Base-by-base conservation (phyloP, 2,329 filamentous ascomycete species). In the Dendrostoma leiphaemia region DNA sequence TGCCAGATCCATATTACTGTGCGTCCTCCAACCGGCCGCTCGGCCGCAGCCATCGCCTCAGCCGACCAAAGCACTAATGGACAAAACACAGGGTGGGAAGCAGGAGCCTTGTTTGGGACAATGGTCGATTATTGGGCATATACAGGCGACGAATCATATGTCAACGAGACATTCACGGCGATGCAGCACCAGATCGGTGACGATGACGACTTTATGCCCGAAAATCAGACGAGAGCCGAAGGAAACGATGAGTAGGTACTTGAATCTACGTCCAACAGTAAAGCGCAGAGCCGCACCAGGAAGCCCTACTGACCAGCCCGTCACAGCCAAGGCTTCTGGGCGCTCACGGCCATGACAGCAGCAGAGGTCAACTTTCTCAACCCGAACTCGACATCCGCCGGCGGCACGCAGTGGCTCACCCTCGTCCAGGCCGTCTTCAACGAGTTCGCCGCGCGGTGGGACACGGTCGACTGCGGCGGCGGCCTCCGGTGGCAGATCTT, bases 401-500 rank as follows among this genome's bases (percentile, higher is more conserved):
- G 78, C 55, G 63, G 83, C 62, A 85, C 85, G 3, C 75, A 82
- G 61, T 90, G 86, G 83, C 76, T 90, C 12, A 83, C 85, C 4
- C 78, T 94, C 12, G 89, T 86, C 2, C 85, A 91, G 67, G 88
- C 86, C 49, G 88, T 91, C 29, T 95, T 94, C 75, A 90, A 95
- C 68, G 86, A 84, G 3, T 89, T 92, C 64, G 84, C 83, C 76
- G 21, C 82, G 89, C 32, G 94, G 89, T 90, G 89, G 94, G 58
- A 74, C 68, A 1, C 67, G 0, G 69, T 75, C 1, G 72, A 82
- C 49, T 95, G 90, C 63, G 78, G 76, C 21, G 90, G 90, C 38
- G 91, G 90, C 3, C 69, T 94, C 46, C 82, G 88, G 58, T 93
- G 89, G 89, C 91, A 96, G 71, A 90, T 96, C 48, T 93, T 89